Conservation (phyloP, 2,329 filamentous ascomycete species). For the Fusarium veterinarium region DNA sequence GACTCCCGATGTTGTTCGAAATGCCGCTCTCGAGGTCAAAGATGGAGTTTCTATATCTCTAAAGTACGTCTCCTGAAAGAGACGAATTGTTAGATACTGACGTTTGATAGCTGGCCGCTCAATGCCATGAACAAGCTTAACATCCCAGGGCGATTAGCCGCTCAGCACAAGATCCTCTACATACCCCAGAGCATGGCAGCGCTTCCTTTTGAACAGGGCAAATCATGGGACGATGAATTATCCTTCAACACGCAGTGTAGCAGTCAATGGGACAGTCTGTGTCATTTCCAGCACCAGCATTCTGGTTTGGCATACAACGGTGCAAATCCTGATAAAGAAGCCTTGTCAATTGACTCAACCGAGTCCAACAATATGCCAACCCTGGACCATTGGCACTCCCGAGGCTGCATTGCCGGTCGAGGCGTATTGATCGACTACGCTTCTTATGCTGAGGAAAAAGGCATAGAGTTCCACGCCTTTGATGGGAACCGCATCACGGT, state of each 20-base stretch:
- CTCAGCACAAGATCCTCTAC: conserved; percentile 52
- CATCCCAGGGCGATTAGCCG: conserved; percentile 16
- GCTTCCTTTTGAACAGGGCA: conserved; percentile 30
- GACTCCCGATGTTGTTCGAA: conserved; percentile 54
- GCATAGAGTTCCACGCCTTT: conserved; percentile 63
- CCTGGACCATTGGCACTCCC: conserved; percentile 62
- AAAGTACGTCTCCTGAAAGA: conserved; percentile 51
- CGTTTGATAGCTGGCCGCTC: conserved; percentile 16
- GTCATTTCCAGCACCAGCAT: conserved; percentile 57
- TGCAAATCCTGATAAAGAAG: conserved; percentile 51
- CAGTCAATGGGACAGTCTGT: conserved; percentile 67
- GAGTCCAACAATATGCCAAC: conserved; percentile 48
- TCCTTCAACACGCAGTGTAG: conserved; percentile 66
- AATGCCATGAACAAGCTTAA: conserved; percentile 46
- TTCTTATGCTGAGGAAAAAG: conserved; percentile 61
- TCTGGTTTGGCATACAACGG: conserved; percentile 63
- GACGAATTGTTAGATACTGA: not conserved
- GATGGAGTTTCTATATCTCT: conserved; percentile 63
- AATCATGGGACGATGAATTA: conserved; percentile 59
- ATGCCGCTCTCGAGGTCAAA: conserved; percentile 40
- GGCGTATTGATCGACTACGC: conserved; percentile 68
- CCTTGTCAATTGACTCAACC: conserved; percentile 40
- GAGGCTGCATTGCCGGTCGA: conserved; percentile 47
- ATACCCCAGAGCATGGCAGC: conserved; percentile 41
- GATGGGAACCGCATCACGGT: conserved; percentile 64